These are phyloP conservation scores for Podospora sp. DNA, from an alignment of 495 filamentous ascomycete genomes.

Conservation along the genomic window DNA sequence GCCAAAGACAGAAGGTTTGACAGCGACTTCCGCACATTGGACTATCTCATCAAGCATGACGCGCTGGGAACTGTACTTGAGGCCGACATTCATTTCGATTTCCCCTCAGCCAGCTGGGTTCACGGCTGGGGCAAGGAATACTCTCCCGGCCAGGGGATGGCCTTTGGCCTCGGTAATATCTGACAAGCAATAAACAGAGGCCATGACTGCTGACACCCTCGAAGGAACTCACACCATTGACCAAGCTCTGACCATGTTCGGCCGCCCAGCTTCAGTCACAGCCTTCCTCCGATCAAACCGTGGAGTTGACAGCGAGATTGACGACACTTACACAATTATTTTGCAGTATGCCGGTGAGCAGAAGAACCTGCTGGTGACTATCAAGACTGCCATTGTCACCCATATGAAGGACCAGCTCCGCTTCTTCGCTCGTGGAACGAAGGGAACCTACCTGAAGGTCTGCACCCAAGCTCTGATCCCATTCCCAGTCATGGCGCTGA, in stretches of 20 bases:
- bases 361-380: conserved; percentile 39
- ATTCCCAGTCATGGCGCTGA: not conserved
- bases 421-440: conserved; percentile 68
- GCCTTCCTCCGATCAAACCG: conserved; percentile 65
- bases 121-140: conserved; percentile 57
- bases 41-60: conserved; percentile 52
- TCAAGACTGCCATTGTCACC: conserved; percentile 62
- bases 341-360: conserved; percentile 38
- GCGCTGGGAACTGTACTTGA: conserved; percentile 65
- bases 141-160: conserved; percentile 61
- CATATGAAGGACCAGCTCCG: conserved; percentile 65
- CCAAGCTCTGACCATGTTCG: conserved; percentile 69
- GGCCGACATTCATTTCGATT: conserved; percentile 71
- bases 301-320: conserved; percentile 39
- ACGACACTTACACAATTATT: conserved; percentile 44
- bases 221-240: conserved; percentile 65
- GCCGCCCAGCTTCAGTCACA: conserved; percentile 63
- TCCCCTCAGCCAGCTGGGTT: conserved; percentile 44
- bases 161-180: conserved; percentile 68
- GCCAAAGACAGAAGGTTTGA: conserved; percentile 63
- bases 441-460: conserved; percentile 67
- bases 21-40: conserved; percentile 71
- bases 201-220: not conserved
- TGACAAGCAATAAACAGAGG: not conserved
- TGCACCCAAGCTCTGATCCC: not conserved